phyloP scores from a whole-genome alignment of 208 protist species.

The Plasmodiophora brassicae region DNA sequence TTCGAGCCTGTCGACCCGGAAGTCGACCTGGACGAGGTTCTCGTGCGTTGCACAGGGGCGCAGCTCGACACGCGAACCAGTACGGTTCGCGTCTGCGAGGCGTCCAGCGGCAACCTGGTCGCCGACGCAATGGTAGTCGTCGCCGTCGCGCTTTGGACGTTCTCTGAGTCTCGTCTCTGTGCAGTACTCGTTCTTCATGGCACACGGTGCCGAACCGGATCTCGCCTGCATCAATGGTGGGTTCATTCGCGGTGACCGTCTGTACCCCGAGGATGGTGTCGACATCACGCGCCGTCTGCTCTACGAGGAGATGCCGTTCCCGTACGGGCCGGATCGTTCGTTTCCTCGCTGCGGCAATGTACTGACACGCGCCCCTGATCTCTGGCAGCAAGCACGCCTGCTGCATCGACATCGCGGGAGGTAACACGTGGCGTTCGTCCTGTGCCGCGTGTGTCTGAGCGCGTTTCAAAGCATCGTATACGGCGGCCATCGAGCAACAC shows the following conservation, averaged over 20 bases:
- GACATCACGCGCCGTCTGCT: background rate
- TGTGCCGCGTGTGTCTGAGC: no score
- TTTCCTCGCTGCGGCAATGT: no score
- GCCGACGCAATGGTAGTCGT: background rate
- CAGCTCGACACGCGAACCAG: background rate
- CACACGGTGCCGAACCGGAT: background rate
- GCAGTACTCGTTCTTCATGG: background rate
- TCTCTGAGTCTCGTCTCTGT: no score
- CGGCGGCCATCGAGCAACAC: background rate
- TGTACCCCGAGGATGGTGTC: background rate
- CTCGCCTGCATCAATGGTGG: background rate
- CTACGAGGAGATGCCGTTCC: slow-evolving; percentile 10
- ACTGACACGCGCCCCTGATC: no score
- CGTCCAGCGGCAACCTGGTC: background rate
- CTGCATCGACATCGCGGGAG: background rate
- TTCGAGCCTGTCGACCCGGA: background rate
- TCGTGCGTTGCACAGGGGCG: background rate
- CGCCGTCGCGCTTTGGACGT: no score
- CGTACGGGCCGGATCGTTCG: no score
- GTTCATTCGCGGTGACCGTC: background rate
- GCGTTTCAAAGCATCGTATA: no score
- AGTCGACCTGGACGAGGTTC: background rate
- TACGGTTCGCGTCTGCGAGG: background rate
- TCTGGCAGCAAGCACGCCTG: background rate
- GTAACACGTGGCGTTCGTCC: background rate